Percentiles rank a stretch among this genome's conserved stretches.
phyloP scores from a whole-genome alignment of 1,139 yeast genomes.

The Nakaseomyces delphensis region DNA sequence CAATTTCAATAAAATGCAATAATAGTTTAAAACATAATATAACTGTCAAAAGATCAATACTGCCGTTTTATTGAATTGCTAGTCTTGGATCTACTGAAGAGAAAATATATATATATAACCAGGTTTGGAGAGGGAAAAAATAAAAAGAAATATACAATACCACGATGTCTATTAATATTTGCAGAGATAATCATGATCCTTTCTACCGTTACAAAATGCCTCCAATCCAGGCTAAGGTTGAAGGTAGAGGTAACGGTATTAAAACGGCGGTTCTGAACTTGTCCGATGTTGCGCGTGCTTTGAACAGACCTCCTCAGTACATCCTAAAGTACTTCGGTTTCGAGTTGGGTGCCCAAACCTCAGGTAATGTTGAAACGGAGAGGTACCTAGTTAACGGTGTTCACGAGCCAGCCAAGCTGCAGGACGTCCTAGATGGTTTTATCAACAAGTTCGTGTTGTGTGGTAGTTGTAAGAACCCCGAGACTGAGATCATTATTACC shows the following conservation, averaged over 20 bases:
- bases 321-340: slow-evolving; percentile 91
- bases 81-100: no score
- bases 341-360: slow-evolving; percentile 95
- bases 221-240: slow-evolving; percentile 90
- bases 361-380: slow-evolving; percentile 69
- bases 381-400: slow-evolving; percentile 92
- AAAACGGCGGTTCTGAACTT: slow-evolving; percentile 89
- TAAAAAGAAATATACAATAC: no score
- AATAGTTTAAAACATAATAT: no score
- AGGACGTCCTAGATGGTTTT: slow-evolving; percentile 90
- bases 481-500: slow-evolving; percentile 80
- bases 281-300: slow-evolving; percentile 88
- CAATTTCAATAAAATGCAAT: no score
- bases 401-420: slow-evolving; percentile 83
- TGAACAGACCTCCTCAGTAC: slow-evolving; percentile 86
- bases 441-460: slow-evolving; percentile 88
- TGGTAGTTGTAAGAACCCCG: slow-evolving; percentile 94
- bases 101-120: no score
- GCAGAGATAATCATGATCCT: slow-evolving; percentile 96
- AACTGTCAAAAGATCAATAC: no score
- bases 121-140: no score
- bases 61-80: no score
- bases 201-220: slow-evolving; percentile 99
- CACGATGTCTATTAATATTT: slow-evolving; percentile 82
- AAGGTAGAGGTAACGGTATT: slow-evolving; percentile 99